Base-by-base conservation (phyloP, 805 yeast genomes). In the Lachancea quebecensis region DNA sequence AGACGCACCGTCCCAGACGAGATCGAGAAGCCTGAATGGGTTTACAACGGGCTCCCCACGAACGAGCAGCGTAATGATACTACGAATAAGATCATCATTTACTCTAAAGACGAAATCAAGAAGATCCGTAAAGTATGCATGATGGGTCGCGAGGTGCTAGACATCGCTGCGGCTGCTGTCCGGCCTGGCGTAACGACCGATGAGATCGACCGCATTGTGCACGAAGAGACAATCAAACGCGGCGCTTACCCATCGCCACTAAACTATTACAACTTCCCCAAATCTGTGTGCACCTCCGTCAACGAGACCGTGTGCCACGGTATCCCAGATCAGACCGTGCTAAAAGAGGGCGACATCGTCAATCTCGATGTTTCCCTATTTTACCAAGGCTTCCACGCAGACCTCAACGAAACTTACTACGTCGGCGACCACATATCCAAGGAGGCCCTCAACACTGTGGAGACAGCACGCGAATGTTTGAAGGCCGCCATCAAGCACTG, bases 301-400 rank as follows among this genome's bases (percentile, higher is more conserved):
- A 93, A 93, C 66, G 99, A 93, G 71, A 81, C 89, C 47, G 85
- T 93, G 49, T 93, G 99, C 64, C 99, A 93, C 66, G 99, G 99
- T 51, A 85, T 93, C 48, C 99, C 99, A 25, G 99, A 93, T 67
- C 76, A 85, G 68, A 77, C 90, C 45, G 81, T 81, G 30, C 74
- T 93, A 51, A 69, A 86, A 64, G 98, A 91, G 54, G 99, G 99
- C 48, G 99, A 93, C 62, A 91, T 93, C 54, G 77, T 93, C 49
- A 93, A 93, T 62, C 70, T 93, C 52, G 99, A 93, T 64, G 86
- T 93, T 40, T 77, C 96, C 3, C 65, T 93, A 44, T 93, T 77
- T 69, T 78, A 84, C 66, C 77, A 85, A 53, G 99, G 99, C 1
- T 79, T 80, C 69, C 98, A 93, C 68, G 83, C 96, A 8, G 99